These are phyloP conservation scores for Xylariaceae sp. DNA, from an alignment of 2,329 filamentous ascomycete genomes.

Conservation along the genomic window DNA sequence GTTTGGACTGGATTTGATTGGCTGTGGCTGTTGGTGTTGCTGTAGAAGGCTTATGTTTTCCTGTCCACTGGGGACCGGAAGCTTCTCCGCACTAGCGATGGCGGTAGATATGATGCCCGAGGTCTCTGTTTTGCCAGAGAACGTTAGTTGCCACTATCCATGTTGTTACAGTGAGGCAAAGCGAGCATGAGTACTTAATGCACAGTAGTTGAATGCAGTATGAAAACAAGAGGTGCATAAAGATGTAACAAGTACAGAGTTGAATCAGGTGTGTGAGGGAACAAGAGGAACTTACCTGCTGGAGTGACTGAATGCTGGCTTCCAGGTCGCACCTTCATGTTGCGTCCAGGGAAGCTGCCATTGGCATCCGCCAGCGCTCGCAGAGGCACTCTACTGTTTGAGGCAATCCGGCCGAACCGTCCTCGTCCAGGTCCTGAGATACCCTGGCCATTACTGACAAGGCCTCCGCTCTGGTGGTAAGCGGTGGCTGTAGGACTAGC, in stretches of 20 bases:
- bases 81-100: slow-evolving; percentile 81
- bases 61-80: slow-evolving; percentile 62
- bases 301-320: slow-evolving; percentile 39
- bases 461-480: slow-evolving; percentile 47
- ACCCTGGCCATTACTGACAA: slow-evolving; percentile 60
- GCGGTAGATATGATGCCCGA: slow-evolving; percentile 85
- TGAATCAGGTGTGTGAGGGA: not conserved
- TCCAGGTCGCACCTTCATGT: slow-evolving; percentile 44
- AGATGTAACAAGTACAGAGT: not conserved
- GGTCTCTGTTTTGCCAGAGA: slow-evolving; percentile 41
- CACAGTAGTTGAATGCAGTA: no score
- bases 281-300: slow-evolving; percentile 40
- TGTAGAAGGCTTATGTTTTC: slow-evolving; percentile 78
- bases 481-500: slow-evolving; percentile 31
- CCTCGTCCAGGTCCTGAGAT: slow-evolving; percentile 84
- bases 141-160: no score
- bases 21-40: slow-evolving; percentile 69
- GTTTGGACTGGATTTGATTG: slow-evolving; percentile 58
- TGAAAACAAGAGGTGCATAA: not conserved
- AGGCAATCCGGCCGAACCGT: slow-evolving; percentile 66
- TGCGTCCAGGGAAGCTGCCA: slow-evolving; percentile 53
- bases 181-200: no score
- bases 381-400: slow-evolving; percentile 59
- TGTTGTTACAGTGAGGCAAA: no score
- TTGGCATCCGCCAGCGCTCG: slow-evolving; percentile 59